Conservation (phyloP, 306 rosid species). For the Canavalia ensiformis region DNA sequence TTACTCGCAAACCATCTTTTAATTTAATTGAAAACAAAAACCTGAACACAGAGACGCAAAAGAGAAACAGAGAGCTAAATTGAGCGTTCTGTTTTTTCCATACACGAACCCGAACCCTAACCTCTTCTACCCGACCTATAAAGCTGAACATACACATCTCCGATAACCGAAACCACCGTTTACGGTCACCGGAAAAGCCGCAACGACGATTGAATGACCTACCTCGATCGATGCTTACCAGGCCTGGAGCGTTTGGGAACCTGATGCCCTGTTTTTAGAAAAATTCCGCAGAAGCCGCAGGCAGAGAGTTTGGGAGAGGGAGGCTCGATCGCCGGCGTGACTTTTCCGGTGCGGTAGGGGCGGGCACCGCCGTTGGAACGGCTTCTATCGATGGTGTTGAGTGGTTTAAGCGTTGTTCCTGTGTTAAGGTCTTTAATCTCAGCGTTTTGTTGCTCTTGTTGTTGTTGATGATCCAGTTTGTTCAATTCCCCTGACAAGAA, state of each 20-base stretch:
- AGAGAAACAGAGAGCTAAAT: too few relatives aligned
- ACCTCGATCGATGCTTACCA: constrained; percentile 60
- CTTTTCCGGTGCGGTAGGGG: constrained; percentile 67
- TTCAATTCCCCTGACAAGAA: constrained; percentile 63
- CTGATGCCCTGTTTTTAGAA: constrained; percentile 58
- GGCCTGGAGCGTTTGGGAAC: constrained; percentile 50
- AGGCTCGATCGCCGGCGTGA: constrained; percentile 76
- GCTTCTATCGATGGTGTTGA: constrained; percentile 63
- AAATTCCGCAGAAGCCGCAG: constrained; percentile 72
- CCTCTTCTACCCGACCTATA: background rate
- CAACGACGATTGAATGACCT: background rate
- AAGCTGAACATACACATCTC: too few relatives aligned
- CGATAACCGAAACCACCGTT: constrained; percentile 12
- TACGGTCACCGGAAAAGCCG: constrained; percentile 28
- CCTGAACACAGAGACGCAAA: background rate
- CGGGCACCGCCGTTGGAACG: constrained; percentile 70
- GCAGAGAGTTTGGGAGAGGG: constrained; percentile 88
- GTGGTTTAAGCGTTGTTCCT: constrained; percentile 1
- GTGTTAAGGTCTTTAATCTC: constrained; percentile 32
- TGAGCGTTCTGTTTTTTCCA: background rate
- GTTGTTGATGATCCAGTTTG: background rate
- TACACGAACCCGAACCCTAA: constrained; percentile 13
- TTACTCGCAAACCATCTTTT: constrained; percentile 32
- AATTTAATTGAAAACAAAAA: constrained; percentile 14
- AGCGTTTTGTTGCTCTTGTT: constrained; percentile 1